Evolutionary conservation across 768 basidiomycete genomes (phyloP), one percentile per base, ranked within the genome.

Genomic region (Chalciporus piperatus): DNA sequence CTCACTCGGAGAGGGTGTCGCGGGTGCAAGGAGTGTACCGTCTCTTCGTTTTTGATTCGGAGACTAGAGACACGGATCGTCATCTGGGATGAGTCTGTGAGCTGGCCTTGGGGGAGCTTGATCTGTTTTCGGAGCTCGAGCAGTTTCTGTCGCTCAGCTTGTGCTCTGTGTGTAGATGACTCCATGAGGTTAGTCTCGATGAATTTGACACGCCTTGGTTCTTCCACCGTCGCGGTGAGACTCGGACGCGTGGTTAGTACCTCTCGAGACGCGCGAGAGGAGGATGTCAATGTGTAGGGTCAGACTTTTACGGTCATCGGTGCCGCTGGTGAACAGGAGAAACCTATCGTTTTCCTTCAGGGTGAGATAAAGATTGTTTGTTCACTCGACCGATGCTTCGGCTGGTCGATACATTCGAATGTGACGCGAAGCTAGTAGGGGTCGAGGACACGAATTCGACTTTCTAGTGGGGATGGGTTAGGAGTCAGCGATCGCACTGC

Each of bases 251-350:
- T n/a, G n/a, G n/a, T n/a, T n/a, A n/a, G n/a, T n/a, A n/a, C n/a
- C n/a, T n/a, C n/a, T n/a, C n/a, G n/a, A n/a, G n/a, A n/a, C n/a
- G n/a, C n/a, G n/a, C n/a, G n/a, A n/a, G n/a, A n/a, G n/a, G n/a
- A n/a, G n/a, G n/a, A n/a, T n/a, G n/a, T n/a, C n/a, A n/a, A n/a
- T n/a, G 44, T 28, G 45, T 45, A 92, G 88, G 91, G 89, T 14
- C 92, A 94, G 71, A 87, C 84, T 0, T 89, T 96, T 70, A 93
- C 86, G 77, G 91, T 96, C 27, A 92, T 98, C 63, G 96, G 97
- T 37, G 83, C 93, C 3, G 90, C 95, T 3, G 94, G 91, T 7
- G 92, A 94, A 55, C 97, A 96, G 12, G 71, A 80, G 35, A 82
- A 87, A 42, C 85, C 85, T 0, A 72, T 84, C 28, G 82, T 89